Conservation (phyloP, 2,329 filamentous ascomycete genomes). For the Apiospora hydei region DNA sequence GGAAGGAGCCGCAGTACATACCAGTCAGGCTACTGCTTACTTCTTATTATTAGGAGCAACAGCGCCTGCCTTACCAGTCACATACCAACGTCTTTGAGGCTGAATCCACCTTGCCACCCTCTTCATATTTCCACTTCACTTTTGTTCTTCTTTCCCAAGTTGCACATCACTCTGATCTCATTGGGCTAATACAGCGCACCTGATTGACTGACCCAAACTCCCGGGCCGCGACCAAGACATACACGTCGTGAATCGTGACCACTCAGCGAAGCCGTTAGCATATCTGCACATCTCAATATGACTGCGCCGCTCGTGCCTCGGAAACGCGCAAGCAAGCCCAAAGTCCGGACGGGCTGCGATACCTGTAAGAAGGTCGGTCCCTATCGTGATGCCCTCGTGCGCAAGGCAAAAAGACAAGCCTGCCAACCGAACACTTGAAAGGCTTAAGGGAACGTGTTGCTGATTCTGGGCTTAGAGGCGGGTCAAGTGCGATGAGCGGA, state of each 20-base stretch:
- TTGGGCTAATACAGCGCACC: not conserved
- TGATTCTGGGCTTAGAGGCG: constrained; percentile 20
- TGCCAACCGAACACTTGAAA: not conserved
- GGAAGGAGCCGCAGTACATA: not conserved
- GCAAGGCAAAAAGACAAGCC: not conserved
- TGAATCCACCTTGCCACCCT: constrained; percentile 1
- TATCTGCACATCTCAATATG: not conserved
- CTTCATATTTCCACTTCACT: not conserved
- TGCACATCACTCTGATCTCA: constrained; percentile 5
- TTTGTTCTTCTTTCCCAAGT: constrained; percentile 7
- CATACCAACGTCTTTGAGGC: constrained; percentile 8
- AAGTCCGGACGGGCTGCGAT: constrained; percentile 23
- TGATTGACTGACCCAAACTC: constrained; percentile 1
- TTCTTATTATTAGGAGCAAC: not conserved
- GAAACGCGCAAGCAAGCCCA: constrained; percentile 24
- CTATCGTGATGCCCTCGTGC: not conserved
- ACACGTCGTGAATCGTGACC: not conserved
- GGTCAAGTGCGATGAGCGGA: constrained; percentile 23
- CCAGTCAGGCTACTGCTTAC: not conserved
- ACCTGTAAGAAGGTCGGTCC: constrained; percentile 24
- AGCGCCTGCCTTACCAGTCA: not conserved
- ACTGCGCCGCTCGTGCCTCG: constrained; percentile 22
- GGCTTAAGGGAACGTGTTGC: not conserved
- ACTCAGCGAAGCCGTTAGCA: not conserved
- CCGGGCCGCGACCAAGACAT: constrained; percentile 2